phyloP scores from a whole-genome alignment of 2,329 filamentous ascomycete genomes.

The Rhynchosporium graminicola region DNA sequence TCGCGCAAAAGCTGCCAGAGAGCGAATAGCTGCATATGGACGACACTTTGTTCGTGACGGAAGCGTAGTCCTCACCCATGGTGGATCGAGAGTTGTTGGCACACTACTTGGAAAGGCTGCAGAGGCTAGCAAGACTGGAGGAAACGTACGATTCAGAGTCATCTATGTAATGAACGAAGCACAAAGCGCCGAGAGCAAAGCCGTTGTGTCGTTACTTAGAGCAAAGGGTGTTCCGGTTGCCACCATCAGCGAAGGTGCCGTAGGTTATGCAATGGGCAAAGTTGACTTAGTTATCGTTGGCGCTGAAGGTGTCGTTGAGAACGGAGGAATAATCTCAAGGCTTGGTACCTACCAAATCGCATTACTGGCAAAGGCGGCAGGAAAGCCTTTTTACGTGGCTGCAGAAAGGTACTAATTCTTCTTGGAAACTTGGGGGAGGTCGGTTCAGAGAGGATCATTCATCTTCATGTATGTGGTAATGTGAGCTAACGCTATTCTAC shows the following conservation, averaged over 20 bases:
- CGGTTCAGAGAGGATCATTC: background rate
- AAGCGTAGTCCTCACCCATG: slow-evolving; percentile 84
- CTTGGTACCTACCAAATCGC: slow-evolving; percentile 88
- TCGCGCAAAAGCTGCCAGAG: slow-evolving; percentile 80
- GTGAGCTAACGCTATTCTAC: background rate
- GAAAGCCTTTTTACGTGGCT: slow-evolving; percentile 82
- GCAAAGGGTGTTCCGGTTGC: slow-evolving; percentile 79
- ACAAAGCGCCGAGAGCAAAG: slow-evolving; percentile 61
- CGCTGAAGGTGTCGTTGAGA: slow-evolving; percentile 87
- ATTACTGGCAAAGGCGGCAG: slow-evolving; percentile 67
- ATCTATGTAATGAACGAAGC: slow-evolving; percentile 71
- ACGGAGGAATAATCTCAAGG: slow-evolving; percentile 87
- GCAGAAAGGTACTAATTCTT: slow-evolving; percentile 60
- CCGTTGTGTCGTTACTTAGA: slow-evolving; percentile 71
- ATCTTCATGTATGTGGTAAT: background rate
- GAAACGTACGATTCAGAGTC: slow-evolving; percentile 72
- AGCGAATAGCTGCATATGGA: slow-evolving; percentile 79
- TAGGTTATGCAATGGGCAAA: slow-evolving; percentile 76
- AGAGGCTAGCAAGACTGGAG: slow-evolving; percentile 56
- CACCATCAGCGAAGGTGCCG: slow-evolving; percentile 72
- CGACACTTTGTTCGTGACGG: slow-evolving; percentile 77
- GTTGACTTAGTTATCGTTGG: slow-evolving; percentile 70
- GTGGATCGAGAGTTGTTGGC: slow-evolving; percentile 81
- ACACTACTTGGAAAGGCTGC: slow-evolving; percentile 74
- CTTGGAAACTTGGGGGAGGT: background rate